Base-by-base conservation (phyloP, 2,329 filamentous ascomycete genomes). In the Alternaria metachromatica region DNA sequence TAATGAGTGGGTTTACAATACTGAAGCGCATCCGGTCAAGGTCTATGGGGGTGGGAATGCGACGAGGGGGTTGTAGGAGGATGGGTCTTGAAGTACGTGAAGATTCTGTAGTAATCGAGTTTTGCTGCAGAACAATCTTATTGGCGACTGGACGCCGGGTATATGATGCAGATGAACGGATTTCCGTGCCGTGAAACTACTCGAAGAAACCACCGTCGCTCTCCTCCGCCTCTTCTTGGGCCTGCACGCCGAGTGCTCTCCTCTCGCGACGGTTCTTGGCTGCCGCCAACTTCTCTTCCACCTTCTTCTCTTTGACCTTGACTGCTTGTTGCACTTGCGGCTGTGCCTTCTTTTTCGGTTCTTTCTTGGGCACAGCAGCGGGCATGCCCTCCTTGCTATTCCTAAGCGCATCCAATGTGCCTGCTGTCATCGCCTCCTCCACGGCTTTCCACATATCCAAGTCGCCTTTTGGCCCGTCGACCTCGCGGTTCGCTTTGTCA, bases 371-470 rank as follows among this genome's bases (percentile, higher is more conserved):
- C n/a, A 67, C 68, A 21, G 26, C 25, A 50, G 67, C 70, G 13
- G 69, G 71, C 55, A 74, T 56, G 6, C 63, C 72, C 28, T 73
- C 72, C 30, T 78, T 72, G 63, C 88, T 84, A 68, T 91, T 87
- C 55, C 88, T 83, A 54, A 92, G 72, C 56, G 76, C 80, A 63
- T 87, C 83, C 55, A 92, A 74, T 13, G 81, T 82, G 7, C 88
- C 88, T 41, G 88, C 82, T 57, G 83, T 81, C 83, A 91, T 88
- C 12, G 89, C 86, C 72, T 87, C 83, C 80, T 92, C 90, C 18
- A 95, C 85, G 13, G 85, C 80, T 15, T 81, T 80, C 92, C 92
- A 94, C 82, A 94, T 86, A n/a, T 87, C 84, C 7, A 86, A 84
- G 66, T 85, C 80, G 18, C 83, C 83, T 77, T 83, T 81, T 8